Base-by-base conservation (phyloP, 2,329 filamentous ascomycete genomes). In the Fusarium compactum region DNA sequence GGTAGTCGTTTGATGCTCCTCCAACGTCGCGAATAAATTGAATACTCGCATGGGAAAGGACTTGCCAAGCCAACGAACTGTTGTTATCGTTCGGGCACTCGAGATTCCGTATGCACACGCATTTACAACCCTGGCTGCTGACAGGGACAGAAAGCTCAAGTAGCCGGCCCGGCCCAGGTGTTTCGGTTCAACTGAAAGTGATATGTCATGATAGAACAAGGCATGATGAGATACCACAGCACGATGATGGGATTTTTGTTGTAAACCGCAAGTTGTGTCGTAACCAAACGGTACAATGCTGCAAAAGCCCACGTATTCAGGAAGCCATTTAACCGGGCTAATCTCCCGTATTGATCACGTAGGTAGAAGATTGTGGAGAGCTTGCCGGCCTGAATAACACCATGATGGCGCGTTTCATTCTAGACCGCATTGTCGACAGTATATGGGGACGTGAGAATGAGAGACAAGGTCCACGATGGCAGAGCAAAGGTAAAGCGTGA, bases 351-450 rank as follows among this genome's bases (percentile, higher is more conserved):
- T 45, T 54, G 22, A 62, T 58, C 40, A 29, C 32, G 40, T 41
- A 38, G 48, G 46, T 48, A 24, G 48, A 41, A 38, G 51, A 68
- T 55, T 46, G 52, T 71, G 46, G 60, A 52, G 64, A 69, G 69
- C 29, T 53, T 41, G 47, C n/a, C 32, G 47, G 51, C 29, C 38
- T 43, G 32, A 44, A 72, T 57, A 71, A 60, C 54, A 30, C 57
- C 62, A 55, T 70, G 32, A 62, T 70, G 46, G 57, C 45, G 50
- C 40, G 67, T 67, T 64, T 45, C 57, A 53, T 67, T 63, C 41
- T 60, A 66, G 71, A 68, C 58, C 63, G 46, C 46, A 62, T 57
- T 22, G 52, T 40, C 45, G 45, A 68, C 38, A 57, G 52, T 54
- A 38, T 55, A 57, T 63, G 25, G 50, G 62, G 58, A 70, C 58